Conservation (phyloP, 257 asterid species). For the Gentiana straminea region DNA sequence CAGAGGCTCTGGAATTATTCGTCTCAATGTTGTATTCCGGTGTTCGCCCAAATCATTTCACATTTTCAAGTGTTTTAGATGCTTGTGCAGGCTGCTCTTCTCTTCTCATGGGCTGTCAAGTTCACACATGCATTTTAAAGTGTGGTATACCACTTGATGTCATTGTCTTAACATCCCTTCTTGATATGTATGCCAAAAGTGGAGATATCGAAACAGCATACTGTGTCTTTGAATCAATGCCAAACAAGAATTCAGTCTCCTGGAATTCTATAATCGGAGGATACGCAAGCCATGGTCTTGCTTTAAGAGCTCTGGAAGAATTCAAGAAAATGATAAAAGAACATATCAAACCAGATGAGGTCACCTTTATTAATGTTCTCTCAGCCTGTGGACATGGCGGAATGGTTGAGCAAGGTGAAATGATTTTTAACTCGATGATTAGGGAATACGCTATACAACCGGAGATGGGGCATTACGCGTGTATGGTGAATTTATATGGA, state of each 20-base stretch:
- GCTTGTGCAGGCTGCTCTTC: constrained; percentile 72
- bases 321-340: constrained; percentile 39
- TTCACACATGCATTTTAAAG: constrained; percentile 45
- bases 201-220: constrained; percentile 49
- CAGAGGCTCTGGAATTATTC: constrained; percentile 45
- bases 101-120: constrained; percentile 48
- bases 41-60: constrained; percentile 55
- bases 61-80: constrained; percentile 46
- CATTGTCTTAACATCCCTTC: constrained; percentile 43
- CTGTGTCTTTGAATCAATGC: constrained; percentile 33
- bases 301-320: constrained; percentile 41
- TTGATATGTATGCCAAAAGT: constrained; percentile 76
- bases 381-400: constrained; percentile 78
- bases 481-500: constrained; percentile 77
- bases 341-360: constrained; percentile 41
- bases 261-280: constrained; percentile 80
- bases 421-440: constrained; percentile 39
- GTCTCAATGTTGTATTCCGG: constrained; percentile 39
- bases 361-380: constrained; percentile 53
- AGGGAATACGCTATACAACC: constrained; percentile 26
- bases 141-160: constrained; percentile 50
- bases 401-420: constrained; percentile 58
- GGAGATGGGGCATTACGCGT: constrained; percentile 62
- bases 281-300: constrained; percentile 59
- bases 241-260: constrained; percentile 42